Conservation (phyloP, 2,329 filamentous ascomycete species). For the Trichoderma arundinaceum region DNA sequence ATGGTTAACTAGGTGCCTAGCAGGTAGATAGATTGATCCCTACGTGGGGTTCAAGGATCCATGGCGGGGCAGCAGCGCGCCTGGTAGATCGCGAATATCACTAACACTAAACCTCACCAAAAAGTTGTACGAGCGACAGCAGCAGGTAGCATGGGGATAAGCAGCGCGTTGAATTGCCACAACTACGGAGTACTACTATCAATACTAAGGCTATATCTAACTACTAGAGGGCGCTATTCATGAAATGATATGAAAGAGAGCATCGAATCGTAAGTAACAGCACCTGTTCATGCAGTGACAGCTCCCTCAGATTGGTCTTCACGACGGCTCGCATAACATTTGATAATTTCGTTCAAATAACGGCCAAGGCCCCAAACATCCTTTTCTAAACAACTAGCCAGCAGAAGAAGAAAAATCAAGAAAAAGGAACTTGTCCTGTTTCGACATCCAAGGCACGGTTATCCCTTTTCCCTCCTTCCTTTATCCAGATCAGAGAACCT, state of each 20-base stretch:
- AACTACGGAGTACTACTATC: too few species aligned
- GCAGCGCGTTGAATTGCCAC: not conserved
- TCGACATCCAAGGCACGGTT: conserved; percentile 32
- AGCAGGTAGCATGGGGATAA: not conserved
- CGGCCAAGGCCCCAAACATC: conserved; percentile 17
- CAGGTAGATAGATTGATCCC: conserved; percentile 15
- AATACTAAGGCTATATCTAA: too few species aligned
- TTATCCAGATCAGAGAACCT: conserved; percentile 35
- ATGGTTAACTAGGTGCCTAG: conserved; percentile 9
- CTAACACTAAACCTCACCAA: not conserved
- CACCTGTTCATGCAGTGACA: not conserved
- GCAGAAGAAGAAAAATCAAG: not conserved
- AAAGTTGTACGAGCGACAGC: not conserved
- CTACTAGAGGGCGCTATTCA: too few species aligned
- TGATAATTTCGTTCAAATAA: conserved; percentile 6
- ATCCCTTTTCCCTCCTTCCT: conserved; percentile 35
- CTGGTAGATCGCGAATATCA: not conserved
- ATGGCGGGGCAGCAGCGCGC: conserved; percentile 22
- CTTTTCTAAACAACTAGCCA: conserved; percentile 26
- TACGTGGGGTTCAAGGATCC: conserved; percentile 16
- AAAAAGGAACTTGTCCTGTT: conserved; percentile 4
- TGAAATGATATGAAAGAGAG: not conserved
- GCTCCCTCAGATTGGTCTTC: not conserved
- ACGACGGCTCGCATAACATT: not conserved
- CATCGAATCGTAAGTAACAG: not conserved